phyloP scores from a whole-genome alignment of 176 grass and related monocot genomes.

The Secale cereale region DNA sequence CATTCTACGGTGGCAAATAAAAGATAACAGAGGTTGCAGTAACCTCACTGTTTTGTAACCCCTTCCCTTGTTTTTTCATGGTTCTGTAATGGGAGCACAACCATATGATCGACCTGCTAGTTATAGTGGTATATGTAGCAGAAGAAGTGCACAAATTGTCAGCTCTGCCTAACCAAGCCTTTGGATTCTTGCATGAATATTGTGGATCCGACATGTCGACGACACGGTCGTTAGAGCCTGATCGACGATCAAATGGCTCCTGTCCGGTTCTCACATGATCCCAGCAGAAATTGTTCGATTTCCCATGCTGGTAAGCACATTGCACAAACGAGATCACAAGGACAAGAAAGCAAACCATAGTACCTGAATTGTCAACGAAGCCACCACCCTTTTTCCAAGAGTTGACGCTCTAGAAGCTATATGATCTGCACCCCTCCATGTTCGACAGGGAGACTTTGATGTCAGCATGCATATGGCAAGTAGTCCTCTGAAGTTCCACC shows the following conservation, averaged over 20 bases:
- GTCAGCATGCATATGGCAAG: slow-evolving; percentile 30
- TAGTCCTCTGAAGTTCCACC: slow-evolving; percentile 19
- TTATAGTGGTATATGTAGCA: background rate
- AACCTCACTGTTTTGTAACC: background rate
- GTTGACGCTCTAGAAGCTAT: slow-evolving; percentile 19
- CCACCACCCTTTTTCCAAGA: background rate
- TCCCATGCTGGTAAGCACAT: background rate
- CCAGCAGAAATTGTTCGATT: background rate
- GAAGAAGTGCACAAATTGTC: background rate
- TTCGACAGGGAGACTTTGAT: slow-evolving; percentile 21
- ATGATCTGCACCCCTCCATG: background rate
- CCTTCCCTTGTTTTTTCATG: background rate
- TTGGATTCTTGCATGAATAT: slow-evolving; percentile 32
- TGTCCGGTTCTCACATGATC: background rate
- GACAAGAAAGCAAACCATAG: background rate
- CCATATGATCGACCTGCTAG: no score
- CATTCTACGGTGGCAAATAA: background rate
- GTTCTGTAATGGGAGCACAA: background rate
- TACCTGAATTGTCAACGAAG: background rate
- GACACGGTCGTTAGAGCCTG: background rate
- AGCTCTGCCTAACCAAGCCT: slow-evolving; percentile 1
- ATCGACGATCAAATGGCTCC: background rate
- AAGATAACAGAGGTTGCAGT: background rate
- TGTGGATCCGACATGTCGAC: background rate
- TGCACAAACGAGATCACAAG: background rate